Base-by-base conservation (phyloP, 2,329 filamentous ascomycete species). In the Aureobasidium mangrovei region DNA sequence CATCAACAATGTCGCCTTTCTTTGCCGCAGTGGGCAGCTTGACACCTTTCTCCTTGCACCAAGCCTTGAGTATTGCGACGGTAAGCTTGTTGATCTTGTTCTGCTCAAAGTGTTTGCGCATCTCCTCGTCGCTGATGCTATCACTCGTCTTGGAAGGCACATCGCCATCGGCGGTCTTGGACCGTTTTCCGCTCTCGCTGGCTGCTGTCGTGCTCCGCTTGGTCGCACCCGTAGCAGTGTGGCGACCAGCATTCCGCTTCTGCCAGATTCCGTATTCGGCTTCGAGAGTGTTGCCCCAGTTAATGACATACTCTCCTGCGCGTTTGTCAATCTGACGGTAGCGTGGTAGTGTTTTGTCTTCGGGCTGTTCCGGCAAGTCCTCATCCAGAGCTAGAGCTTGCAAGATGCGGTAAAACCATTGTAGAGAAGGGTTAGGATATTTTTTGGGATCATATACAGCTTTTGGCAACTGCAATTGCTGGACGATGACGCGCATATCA, bases 381-480 rank as follows among this genome's bases (percentile, higher is more conserved):
- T 98, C 93, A 35, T 95, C 91, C 0, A 98, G 76, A 0, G 93
- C 93, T 55, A 96, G 78, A 5, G 88, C 86, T 70, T 98, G 93
- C 0, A 98, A 74, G 43, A 98, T 95, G 58, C 83, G 85, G 74
- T 97, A 98, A 72, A 97, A 93, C 91, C 91, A 98, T 71, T 98
- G 93, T 27, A 98, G 76, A 7, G 87, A 80, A 65, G 62, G 61
- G 49, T 98, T 98, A 0, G 93, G 88, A 64, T 96, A 97, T 64
- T 86, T 93, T 1, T 76, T 74, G 1, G 91, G 91, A 60, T 95
- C 86, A 65, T 94, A 98, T 32, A 80, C 76, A 4, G 80, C 90
- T 64, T 88, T 91, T 0, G 93, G 93, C 6, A 98, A 80, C 66
- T 95, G 89, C 0, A 96, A 74, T 61, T 95, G 89, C 65, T 93